Evolutionary conservation across 768 basidiomycete species (phyloP), one percentile per base, ranked within the genome.

Genomic region (Boletus tomentosulus): DNA sequence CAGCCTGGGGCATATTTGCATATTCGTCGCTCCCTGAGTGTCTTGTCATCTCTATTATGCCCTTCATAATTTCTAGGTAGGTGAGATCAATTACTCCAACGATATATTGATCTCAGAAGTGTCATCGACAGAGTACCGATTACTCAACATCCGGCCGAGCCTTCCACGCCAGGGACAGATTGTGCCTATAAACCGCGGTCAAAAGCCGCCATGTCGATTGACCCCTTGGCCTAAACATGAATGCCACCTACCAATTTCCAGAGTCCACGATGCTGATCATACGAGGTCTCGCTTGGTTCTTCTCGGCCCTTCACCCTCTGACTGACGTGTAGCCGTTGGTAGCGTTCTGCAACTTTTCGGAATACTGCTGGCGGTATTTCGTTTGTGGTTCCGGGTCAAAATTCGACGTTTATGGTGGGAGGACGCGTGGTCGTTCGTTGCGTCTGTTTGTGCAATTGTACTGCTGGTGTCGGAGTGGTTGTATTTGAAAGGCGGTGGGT

Each of bases 381-480:
- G 64, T 19, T 53, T 61, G 39, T 57, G 50, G 48, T 58, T 58
- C 19, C 59, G 64, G 13, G 37, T 51, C 33, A 46, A 41, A 43
- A 57, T 65, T 31, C 52, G 34, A 53, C 50, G 63, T 6, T 41
- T 60, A 19, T 57, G 62, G 57, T 67, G 62, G 59, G 65, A 65
- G 25, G 66, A 67, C n/a, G 49, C 50, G 1, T 65, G 52, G 50
- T 56, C 60, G 6, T 27, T 46, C 6, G 22, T 61, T 37, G 62
- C 55, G 30, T 50, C 46, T 25, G 8, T 54, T 6, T 52, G 44
- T 48, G 55, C 46, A 25, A 46, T 46, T 30, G 6, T 42, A n/a
- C 44, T 51, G 22, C 13, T 66, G 39, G 33, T 16, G 19, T 28
- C 50, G 1, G 54, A 52, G 22, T 65, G 63, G 58, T 28, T 56